A percentile compares a stretch with the other conserved stretches of the same genome.
These are phyloP conservation scores for Ophiocordyceps camponoti-rufipedis DNA, from an alignment of 2,329 filamentous ascomycete genomes.

Conservation along the genomic window DNA sequence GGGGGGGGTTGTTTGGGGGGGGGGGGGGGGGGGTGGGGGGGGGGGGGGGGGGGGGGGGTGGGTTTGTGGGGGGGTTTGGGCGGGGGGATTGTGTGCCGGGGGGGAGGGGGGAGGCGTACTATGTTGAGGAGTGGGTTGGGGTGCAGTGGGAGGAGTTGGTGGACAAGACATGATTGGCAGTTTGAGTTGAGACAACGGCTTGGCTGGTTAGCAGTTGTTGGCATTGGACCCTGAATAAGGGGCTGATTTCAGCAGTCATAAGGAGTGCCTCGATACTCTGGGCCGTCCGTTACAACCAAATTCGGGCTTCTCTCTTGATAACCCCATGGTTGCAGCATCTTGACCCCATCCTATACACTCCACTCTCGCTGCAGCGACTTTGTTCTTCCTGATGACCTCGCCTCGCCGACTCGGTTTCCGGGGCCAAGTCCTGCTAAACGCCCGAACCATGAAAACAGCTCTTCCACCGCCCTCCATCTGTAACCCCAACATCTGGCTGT, in stretches of 20 bases:
- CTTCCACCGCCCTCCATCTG: background rate
- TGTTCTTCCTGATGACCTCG: no score
- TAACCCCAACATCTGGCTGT: background rate
- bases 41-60: conserved; percentile 3
- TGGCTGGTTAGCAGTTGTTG: no score
- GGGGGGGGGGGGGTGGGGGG: conserved; percentile 14
- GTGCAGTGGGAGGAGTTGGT: conserved; percentile 87
- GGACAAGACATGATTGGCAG: conserved; percentile 12
- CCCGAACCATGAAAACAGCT: background rate
- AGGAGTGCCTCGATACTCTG: no score
- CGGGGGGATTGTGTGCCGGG: conserved; percentile 51
- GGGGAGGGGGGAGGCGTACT: conserved; percentile 50
- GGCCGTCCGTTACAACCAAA: no score
- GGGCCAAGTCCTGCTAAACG: background rate
- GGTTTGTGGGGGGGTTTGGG: conserved; percentile 34
- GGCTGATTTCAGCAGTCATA: no score
- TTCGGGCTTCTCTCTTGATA: background rate
- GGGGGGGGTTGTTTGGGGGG: conserved; percentile 11
- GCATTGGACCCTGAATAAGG: no score
- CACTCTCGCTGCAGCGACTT: no score
- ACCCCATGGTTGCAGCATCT: no score
- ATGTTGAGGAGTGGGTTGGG: conserved; percentile 90
- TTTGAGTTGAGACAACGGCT: no score
- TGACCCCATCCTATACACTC: no score
- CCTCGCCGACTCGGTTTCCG: no score